Percentiles rank a stretch among this genome's conserved stretches.
These are phyloP conservation scores for Cryphonectria radicalis DNA, from an alignment of 2,329 filamentous ascomycete species.

Conservation along the genomic window DNA sequence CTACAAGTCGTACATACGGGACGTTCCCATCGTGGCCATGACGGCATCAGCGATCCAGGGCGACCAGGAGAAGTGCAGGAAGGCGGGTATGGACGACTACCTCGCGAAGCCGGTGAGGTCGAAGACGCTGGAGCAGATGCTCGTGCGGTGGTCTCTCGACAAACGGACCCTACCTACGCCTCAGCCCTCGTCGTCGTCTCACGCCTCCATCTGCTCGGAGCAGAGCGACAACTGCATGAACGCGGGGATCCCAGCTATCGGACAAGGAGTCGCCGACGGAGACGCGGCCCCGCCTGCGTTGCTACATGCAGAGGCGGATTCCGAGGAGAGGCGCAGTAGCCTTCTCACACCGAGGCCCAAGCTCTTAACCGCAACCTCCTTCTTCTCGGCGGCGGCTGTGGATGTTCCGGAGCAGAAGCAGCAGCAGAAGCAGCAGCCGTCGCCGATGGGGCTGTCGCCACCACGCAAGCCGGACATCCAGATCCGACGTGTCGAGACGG, in stretches of 20 bases:
- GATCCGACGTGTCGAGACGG: conserved; percentile 28
- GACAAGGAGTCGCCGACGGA: conserved; percentile 1
- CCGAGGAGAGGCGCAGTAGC: conserved; percentile 6
- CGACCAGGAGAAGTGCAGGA: conserved; percentile 56
- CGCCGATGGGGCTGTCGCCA: conserved; percentile 9
- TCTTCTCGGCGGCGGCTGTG: not conserved
- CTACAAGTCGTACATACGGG: conserved; percentile 61
- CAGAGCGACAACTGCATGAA: conserved; percentile 33
- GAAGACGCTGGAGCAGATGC: conserved; percentile 48
- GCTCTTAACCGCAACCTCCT: conserved; percentile 2
- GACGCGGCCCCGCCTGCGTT: not conserved
- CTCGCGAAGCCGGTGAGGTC: conserved; percentile 58
- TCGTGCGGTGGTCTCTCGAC: conserved; percentile 39
- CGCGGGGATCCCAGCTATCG: conserved; percentile 31
- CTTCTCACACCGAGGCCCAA: conserved; percentile 23
- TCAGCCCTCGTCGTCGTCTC: conserved; percentile 11
- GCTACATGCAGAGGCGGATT: not conserved
- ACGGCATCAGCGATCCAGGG: conserved; percentile 61
- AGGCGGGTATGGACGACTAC: conserved; percentile 60
- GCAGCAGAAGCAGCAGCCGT: not conserved
- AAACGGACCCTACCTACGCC: conserved; percentile 23
- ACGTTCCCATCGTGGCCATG: conserved; percentile 61
- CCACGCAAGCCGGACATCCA: conserved; percentile 17
- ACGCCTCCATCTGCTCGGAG: conserved; percentile 33
- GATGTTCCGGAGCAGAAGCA: not conserved